Evolutionary conservation across 805 yeast genomes (phyloP).

Genomic region (Candida montana): DNA sequence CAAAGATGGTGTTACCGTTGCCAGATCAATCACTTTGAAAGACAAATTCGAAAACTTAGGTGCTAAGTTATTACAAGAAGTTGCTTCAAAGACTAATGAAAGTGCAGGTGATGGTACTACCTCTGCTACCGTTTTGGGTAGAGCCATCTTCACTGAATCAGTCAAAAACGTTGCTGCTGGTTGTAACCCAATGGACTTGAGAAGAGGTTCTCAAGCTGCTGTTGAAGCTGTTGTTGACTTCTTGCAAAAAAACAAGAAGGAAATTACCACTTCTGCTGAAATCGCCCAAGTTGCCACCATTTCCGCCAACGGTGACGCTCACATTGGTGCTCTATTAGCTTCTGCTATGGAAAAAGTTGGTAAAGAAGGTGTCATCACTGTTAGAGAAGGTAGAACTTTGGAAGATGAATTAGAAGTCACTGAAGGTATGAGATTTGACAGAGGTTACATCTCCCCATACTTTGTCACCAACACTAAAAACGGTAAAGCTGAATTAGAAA

Average conservation of each 20-base stretch:
- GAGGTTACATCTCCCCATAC: slow-evolving; percentile 97
- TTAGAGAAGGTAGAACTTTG: slow-evolving; percentile 95
- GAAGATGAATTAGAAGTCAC: slow-evolving; percentile 97
- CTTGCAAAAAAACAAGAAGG: slow-evolving; percentile 86
- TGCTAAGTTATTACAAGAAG: slow-evolving; percentile 93
- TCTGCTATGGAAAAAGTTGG: slow-evolving; percentile 99
- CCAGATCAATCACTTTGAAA: slow-evolving; percentile 75
- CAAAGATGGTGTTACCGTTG: slow-evolving; percentile 99
- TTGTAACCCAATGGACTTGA: slow-evolving; percentile 98
- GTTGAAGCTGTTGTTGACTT: slow-evolving; percentile 91
- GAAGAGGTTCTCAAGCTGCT: slow-evolving; percentile 98
- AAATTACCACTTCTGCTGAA: slow-evolving; percentile 92
- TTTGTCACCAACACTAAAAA: slow-evolving; percentile 83
- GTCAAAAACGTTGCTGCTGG: slow-evolving; percentile 99
- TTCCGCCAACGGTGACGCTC: slow-evolving; percentile 94
- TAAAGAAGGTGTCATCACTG: slow-evolving; percentile 98
- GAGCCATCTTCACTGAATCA: slow-evolving; percentile 93
- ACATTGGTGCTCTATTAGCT: slow-evolving; percentile 89
- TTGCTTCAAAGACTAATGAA: slow-evolving; percentile 96
- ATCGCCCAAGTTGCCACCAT: slow-evolving; percentile 98
- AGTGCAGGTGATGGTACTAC: slow-evolving; percentile 99
- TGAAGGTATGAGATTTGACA: slow-evolving; percentile 98
- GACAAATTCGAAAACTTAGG: slow-evolving; percentile 98
- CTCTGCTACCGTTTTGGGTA: slow-evolving; percentile 94
- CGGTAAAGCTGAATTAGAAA: slow-evolving; percentile 95